Evolutionary conservation across 108 stramenopile genomes (phyloP).

Genomic region (Cylindrotheca fusiformis): DNA sequence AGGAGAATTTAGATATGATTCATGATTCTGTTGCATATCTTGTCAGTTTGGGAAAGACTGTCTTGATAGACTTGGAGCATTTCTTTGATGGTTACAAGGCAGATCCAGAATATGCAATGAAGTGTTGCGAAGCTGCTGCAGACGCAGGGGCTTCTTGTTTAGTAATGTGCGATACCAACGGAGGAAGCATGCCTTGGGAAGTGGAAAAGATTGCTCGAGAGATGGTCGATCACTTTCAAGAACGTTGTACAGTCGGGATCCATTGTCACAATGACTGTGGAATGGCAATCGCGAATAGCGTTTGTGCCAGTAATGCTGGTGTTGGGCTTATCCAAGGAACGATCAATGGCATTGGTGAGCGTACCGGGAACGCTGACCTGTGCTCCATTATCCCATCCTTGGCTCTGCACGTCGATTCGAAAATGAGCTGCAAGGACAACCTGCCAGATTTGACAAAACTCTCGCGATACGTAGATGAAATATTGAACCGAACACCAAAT

Average conservation of each 20-base stretch:
- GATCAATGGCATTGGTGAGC: constrained; percentile 91
- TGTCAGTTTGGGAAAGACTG: constrained; percentile 41
- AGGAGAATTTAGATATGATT: constrained; percentile 92
- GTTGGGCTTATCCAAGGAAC: constrained; percentile 89
- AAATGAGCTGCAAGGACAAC: constrained; percentile 56
- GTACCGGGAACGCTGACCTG: constrained; percentile 94
- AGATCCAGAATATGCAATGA: constrained; percentile 66
- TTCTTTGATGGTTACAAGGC: constrained; percentile 89
- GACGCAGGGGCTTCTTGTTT: constrained; percentile 82
- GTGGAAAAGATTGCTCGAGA: constrained; percentile 45
- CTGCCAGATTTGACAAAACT: constrained; percentile 71
- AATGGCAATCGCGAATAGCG: constrained; percentile 90
- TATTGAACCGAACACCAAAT: constrained; percentile 75
- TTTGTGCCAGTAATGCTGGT: constrained; percentile 74
- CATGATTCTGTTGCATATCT: constrained; percentile 80
- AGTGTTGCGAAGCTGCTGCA: constrained; percentile 77
- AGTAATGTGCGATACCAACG: constrained; percentile 96
- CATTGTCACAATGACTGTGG: constrained; percentile 95
- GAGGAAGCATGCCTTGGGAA: constrained; percentile 92
- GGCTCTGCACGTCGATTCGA: constrained; percentile 68
- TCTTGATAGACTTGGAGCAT: constrained; percentile 92
- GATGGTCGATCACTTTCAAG: constrained; percentile 45
- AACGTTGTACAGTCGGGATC: constrained; percentile 64
- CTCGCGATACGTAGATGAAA: constrained; percentile 89
- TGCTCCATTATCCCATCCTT: constrained; percentile 82